Conservation (phyloP, 768 basidiomycete genomes). For the Mycena belliarum region DNA sequence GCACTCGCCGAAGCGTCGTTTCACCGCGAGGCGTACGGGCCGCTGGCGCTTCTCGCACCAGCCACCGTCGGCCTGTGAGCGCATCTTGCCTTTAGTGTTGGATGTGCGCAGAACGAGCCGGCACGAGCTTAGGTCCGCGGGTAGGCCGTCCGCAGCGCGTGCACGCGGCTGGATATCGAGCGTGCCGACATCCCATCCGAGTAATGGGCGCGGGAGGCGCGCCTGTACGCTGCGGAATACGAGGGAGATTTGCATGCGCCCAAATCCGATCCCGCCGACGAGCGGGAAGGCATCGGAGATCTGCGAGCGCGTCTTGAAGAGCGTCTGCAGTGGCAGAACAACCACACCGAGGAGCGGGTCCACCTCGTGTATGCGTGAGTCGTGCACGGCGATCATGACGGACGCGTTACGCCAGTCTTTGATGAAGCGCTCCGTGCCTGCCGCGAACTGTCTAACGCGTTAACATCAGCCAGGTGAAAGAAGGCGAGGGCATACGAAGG, state of each 20-base stretch:
- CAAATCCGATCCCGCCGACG: slow-evolving; percentile 69
- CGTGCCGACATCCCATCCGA: slow-evolving; percentile 72
- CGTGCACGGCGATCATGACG: slow-evolving; percentile 66
- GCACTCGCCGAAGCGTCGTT: slow-evolving; percentile 41
- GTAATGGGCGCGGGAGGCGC: slow-evolving; percentile 54
- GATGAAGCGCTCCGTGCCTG: slow-evolving; percentile 70
- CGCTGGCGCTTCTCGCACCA: slow-evolving; percentile 34
- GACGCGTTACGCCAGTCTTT: slow-evolving; percentile 61
- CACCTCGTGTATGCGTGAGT: slow-evolving; percentile 55
- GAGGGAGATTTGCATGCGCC: slow-evolving; percentile 62
- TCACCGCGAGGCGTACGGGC: slow-evolving; percentile 40
- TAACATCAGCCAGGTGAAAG: background rate
- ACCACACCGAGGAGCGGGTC: slow-evolving; percentile 75
- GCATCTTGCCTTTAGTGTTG: slow-evolving; percentile 39
- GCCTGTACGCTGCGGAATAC: slow-evolving; percentile 69
- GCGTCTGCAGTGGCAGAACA: slow-evolving; percentile 47
- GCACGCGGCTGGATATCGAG: slow-evolving; percentile 49
- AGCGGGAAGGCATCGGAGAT: slow-evolving; percentile 63
- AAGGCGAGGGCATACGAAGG: slow-evolving; percentile 36
- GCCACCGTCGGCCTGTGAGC: slow-evolving; percentile 29
- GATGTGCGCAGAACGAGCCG: slow-evolving; percentile 41
- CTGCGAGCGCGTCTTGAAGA: slow-evolving; percentile 53
- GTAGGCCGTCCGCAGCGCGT: slow-evolving; percentile 29
- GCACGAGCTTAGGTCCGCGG: slow-evolving; percentile 39
- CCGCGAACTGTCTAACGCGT: slow-evolving; percentile 47